Percentiles rank a stretch among this genome's conserved stretches.
Evolutionary conservation across 805 yeast species (phyloP).

Genomic region (Saccharomycopsis javanensis): DNA sequence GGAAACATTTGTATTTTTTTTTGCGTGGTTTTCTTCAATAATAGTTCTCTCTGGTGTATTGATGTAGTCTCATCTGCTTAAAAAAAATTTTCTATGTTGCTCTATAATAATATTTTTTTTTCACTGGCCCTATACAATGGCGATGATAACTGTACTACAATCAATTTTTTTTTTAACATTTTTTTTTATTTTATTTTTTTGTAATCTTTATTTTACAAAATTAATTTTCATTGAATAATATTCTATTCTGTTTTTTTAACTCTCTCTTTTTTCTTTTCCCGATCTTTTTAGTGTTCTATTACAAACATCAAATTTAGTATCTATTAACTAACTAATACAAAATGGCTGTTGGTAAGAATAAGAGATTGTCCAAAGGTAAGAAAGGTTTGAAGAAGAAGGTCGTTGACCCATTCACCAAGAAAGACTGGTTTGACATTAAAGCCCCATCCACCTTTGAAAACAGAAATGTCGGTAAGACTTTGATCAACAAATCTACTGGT

Average conservation of each 20-base stretch:
- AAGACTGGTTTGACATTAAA: slow-evolving; percentile 97
- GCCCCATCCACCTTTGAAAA: slow-evolving; percentile 98
- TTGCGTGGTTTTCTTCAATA: too few relatives aligned
- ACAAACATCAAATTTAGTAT: slow-evolving; percentile 42
- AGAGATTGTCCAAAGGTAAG: slow-evolving; percentile 79
- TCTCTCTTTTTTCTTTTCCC: background rate
- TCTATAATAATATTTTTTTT: too few relatives aligned
- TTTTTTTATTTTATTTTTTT: background rate
- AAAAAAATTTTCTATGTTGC: too few relatives aligned
- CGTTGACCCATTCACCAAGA: slow-evolving; percentile 98
- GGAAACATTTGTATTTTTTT: too few relatives aligned
- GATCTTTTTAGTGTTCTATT: slow-evolving; percentile 66
- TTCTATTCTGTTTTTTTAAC: background rate
- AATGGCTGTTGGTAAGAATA: slow-evolving; percentile 84
- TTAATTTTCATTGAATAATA: slow-evolving; percentile 1
- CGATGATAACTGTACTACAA: background rate
- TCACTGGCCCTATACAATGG: too few relatives aligned
- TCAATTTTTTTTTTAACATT: background rate
- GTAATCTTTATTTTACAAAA: background rate
- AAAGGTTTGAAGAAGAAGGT: slow-evolving; percentile 99
- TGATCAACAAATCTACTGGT: slow-evolving; percentile 98
- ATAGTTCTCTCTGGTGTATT: too few relatives aligned
- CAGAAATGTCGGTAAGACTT: slow-evolving; percentile 97
- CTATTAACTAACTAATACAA: slow-evolving; percentile 18
- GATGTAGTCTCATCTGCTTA: too few relatives aligned